phyloP scores from a whole-genome alignment of 345 rosid genomes.

The Hevea brasiliensis region DNA sequence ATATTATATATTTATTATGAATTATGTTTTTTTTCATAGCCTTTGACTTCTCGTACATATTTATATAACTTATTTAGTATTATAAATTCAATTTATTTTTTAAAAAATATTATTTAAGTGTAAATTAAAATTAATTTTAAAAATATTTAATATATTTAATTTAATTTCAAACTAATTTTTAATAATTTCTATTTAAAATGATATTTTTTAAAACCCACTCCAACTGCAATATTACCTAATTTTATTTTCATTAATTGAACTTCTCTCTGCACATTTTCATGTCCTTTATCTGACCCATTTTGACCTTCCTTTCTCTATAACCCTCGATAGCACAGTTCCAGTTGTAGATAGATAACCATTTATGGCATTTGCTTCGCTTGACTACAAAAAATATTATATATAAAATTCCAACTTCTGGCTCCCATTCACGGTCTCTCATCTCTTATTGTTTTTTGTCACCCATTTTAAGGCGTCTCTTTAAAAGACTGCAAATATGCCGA shows the following conservation, averaged over 20 bases:
- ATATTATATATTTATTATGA: too few species aligned
- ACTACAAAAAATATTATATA: conserved; percentile 8
- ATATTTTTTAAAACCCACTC: too few species aligned
- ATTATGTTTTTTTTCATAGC: too few species aligned
- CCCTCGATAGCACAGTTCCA: conserved; percentile 40
- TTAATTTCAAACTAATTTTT: not conserved
- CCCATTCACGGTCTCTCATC: conserved; percentile 12
- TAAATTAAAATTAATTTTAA: not conserved
- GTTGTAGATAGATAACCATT: conserved; percentile 29
- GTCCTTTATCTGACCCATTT: conserved; percentile 38
- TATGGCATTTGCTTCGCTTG: conserved; percentile 18
- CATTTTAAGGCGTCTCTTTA: conserved; percentile 26
- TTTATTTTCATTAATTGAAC: not conserved
- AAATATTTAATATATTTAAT: conserved; percentile 7
- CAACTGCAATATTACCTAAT: not conserved
- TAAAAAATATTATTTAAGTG: too few species aligned
- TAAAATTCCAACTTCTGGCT: too few species aligned
- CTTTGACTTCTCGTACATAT: too few species aligned
- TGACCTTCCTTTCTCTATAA: conserved; percentile 34
- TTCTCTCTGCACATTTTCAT: not conserved
- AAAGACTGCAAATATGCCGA: conserved; percentile 5
- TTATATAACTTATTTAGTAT: too few species aligned
- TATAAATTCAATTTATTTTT: not conserved
- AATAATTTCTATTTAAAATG: too few species aligned
- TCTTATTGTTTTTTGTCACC: conserved; percentile 29